Evolutionary conservation across 1,284 basidiomycete genomes (phyloP).

Genomic region (Fomitopsis palustris): DNA sequence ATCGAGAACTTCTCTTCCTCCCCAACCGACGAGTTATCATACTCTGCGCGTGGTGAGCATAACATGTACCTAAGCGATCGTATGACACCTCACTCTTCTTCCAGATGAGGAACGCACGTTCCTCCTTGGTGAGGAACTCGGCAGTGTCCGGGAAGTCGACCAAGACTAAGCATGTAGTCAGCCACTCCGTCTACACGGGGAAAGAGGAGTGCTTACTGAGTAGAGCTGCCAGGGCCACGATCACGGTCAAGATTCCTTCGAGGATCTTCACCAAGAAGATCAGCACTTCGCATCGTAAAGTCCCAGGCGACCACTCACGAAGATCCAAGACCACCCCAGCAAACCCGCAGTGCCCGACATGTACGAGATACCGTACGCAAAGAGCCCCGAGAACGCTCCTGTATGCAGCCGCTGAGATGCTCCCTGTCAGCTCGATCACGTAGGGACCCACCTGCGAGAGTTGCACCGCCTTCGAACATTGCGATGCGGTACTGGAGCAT

Average conservation of each 20-base stretch:
- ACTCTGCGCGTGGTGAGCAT: too few relatives aligned
- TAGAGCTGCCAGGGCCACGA: conserved; percentile 41
- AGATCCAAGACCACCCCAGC: conserved; percentile 44
- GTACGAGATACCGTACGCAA: conserved; percentile 41
- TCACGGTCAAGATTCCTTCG: conserved; percentile 50
- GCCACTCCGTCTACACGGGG: not conserved
- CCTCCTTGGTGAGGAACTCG: conserved; percentile 55
- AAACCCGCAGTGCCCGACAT: conserved; percentile 39
- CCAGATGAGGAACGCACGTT: conserved; percentile 56
- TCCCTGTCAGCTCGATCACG: not conserved
- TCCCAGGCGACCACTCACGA: too few relatives aligned
- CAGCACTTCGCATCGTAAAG: too few relatives aligned
- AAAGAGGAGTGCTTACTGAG: conserved; percentile 29
- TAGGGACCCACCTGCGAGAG: conserved; percentile 17
- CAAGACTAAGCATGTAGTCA: conserved; percentile 32
- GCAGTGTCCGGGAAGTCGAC: conserved; percentile 60
- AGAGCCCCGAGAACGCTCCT: conserved; percentile 36
- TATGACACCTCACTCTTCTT: conserved; percentile 54
- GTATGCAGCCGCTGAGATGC: not conserved
- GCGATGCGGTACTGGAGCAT: conserved; percentile 33
- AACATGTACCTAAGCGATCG: too few relatives aligned
- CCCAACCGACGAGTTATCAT: conserved; percentile 61
- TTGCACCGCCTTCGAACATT: conserved; percentile 34
- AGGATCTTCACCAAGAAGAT: too few relatives aligned
- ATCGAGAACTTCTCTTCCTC: conserved; percentile 59